A percentile compares a stretch with the other conserved stretches of the same genome.
Evolutionary conservation across 2,329 filamentous ascomycete species (phyloP).

Genomic region (Xylariaceae sp.): DNA sequence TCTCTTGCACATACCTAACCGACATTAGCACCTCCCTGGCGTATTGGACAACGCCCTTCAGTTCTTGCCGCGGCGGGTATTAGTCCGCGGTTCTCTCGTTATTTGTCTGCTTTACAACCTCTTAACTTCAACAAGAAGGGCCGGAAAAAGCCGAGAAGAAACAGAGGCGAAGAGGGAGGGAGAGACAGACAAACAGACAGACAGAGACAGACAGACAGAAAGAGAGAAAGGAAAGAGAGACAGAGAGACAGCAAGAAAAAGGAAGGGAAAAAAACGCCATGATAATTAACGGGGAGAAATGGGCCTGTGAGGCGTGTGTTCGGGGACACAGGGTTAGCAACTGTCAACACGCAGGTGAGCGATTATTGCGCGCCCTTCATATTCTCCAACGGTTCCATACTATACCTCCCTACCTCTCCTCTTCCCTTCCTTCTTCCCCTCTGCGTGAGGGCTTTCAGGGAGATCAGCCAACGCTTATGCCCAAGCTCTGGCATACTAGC

Average conservation of each 20-base stretch:
- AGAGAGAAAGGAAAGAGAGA: not conserved
- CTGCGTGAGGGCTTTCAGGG: slow-evolving; percentile 7
- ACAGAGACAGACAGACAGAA: not conserved
- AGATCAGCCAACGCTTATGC: not conserved
- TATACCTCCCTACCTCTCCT: not conserved
- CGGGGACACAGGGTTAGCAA: slow-evolving; percentile 98
- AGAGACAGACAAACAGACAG: not conserved
- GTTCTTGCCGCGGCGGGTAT: not conserved
- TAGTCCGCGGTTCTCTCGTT: not conserved
- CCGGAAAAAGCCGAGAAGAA: not conserved
- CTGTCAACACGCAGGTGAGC: slow-evolving; percentile 88
- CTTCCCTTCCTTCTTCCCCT: not conserved
- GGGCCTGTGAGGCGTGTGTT: slow-evolving; percentile 95
- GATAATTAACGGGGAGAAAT: slow-evolving; percentile 95
- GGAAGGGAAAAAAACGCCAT: slow-evolving; percentile 42
- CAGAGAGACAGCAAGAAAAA: not conserved
- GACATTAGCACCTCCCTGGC: not conserved
- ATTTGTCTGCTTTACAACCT: not conserved
- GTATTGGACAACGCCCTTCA: not conserved
- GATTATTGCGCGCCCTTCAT: slow-evolving; percentile 18
- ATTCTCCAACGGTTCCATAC: slow-evolving; percentile 7
- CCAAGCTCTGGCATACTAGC: not conserved
- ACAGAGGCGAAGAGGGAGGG: not conserved
- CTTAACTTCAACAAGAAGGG: not conserved
- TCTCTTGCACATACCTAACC: not conserved